These are phyloP conservation scores for Scutellaria baicalensis DNA, from an alignment of 257 asterid genomes.

Conservation along the genomic window DNA sequence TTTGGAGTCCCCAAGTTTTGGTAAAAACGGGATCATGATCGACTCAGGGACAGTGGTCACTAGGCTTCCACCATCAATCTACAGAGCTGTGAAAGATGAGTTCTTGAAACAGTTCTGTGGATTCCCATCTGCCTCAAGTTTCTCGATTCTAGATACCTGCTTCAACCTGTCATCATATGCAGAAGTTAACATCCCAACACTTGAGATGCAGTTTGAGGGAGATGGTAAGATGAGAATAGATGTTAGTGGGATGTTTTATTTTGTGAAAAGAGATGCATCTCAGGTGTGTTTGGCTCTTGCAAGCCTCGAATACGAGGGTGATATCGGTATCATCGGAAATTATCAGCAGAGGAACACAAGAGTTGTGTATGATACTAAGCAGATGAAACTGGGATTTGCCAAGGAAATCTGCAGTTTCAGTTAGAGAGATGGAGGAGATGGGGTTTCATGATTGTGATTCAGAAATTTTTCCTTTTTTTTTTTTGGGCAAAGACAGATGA, in stretches of 20 bases:
- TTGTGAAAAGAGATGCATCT: conserved; percentile 62
- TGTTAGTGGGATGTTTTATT: conserved; percentile 59
- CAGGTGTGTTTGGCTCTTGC: conserved; percentile 91
- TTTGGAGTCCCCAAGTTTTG: conserved; percentile 33
- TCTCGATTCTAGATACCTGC: conserved; percentile 76
- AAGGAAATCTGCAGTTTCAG: conserved; percentile 65
- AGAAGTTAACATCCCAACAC: conserved; percentile 61
- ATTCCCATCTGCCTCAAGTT: conserved; percentile 57
- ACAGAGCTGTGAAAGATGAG: conserved; percentile 48
- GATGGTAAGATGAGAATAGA: conserved; percentile 63
- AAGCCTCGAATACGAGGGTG: conserved; percentile 65
- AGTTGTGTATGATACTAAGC: conserved; percentile 65
- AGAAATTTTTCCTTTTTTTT: neutral
- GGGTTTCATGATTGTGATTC: neutral
- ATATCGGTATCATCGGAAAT: conserved; percentile 78
- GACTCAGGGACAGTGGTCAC: conserved; percentile 88
- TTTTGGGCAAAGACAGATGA: conserved; percentile 9
- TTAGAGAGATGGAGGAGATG: conserved; percentile 4
- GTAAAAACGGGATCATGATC: conserved; percentile 41
- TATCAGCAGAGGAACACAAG: conserved; percentile 85
- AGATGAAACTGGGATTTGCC: conserved; percentile 67
- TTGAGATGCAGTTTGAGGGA: conserved; percentile 57
- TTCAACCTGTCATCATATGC: conserved; percentile 61
- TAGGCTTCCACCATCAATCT: conserved; percentile 68
- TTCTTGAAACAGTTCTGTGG: conserved; percentile 80